These are phyloP conservation scores for Amanita polypyramis DNA, from an alignment of 768 basidiomycete species.

Conservation along the genomic window DNA sequence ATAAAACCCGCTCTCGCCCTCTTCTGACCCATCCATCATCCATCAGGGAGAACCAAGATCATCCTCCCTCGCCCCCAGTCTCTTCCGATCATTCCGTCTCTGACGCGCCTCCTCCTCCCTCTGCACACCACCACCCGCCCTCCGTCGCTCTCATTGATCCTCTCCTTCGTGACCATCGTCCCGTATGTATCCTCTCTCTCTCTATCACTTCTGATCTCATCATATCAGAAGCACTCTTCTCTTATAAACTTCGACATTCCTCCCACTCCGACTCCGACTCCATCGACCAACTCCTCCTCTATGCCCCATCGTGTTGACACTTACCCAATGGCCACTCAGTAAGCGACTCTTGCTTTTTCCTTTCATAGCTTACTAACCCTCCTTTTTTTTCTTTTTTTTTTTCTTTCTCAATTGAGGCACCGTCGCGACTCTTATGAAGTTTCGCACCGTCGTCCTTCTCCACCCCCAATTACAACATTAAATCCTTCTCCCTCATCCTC, in stretches of 20 bases:
- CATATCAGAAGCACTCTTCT: slow-evolving; percentile 14
- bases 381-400: too few species aligned
- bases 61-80: background rate
- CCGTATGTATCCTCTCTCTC: slow-evolving; percentile 23
- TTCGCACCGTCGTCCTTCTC: slow-evolving; percentile 8
- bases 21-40: slow-evolving; percentile 14
- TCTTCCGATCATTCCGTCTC: slow-evolving; percentile 8
- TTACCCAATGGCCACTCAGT: slow-evolving; percentile 22
- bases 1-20: slow-evolving; percentile 13
- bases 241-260: slow-evolving; percentile 9
- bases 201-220: slow-evolving; percentile 22
- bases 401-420: slow-evolving; percentile 19
- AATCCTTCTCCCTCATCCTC: slow-evolving; percentile 9
- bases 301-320: slow-evolving; percentile 47
- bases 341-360: slow-evolving; percentile 12
- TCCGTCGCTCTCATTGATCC: slow-evolving; percentile 18
- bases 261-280: slow-evolving; percentile 5
- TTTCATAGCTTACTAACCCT: slow-evolving; percentile 8
- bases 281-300: slow-evolving; percentile 12
- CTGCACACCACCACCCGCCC: background rate
- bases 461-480: slow-evolving; percentile 7
- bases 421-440: slow-evolving; percentile 18
- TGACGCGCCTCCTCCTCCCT: background rate
- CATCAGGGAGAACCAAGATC: slow-evolving; percentile 11
- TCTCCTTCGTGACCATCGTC: slow-evolving; percentile 22